These are phyloP conservation scores for Aspergillus pseudonomiae DNA, from an alignment of 2,329 filamentous ascomycete species.

Conservation along the genomic window DNA sequence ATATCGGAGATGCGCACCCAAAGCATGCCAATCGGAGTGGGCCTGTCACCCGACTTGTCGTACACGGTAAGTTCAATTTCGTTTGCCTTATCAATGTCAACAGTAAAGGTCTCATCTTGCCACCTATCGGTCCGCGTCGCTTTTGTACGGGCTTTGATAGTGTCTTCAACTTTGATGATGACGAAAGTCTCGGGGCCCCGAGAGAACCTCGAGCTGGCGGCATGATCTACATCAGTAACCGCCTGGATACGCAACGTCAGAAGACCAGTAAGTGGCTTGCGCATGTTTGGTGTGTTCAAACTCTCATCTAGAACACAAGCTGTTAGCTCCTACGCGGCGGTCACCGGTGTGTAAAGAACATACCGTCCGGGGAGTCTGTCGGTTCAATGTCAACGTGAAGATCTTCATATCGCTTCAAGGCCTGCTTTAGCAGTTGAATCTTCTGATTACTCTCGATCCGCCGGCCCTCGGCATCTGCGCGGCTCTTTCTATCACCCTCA, in stretches of 20 bases:
- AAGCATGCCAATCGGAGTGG: constrained; percentile 88
- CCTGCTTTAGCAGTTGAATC: constrained; percentile 92
- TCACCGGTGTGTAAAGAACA: constrained; percentile 11
- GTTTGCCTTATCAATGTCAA: constrained; percentile 97
- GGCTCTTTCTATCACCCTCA: constrained; percentile 95
- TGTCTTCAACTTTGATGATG: constrained; percentile 94
- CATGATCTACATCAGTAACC: constrained; percentile 94
- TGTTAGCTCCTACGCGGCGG: constrained; percentile 30
- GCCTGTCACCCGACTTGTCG: constrained; percentile 88
- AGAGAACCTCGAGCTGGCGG: constrained; percentile 78
- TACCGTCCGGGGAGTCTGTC: constrained; percentile 78
- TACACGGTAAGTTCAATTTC: constrained; percentile 98
- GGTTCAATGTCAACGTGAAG: constrained; percentile 91
- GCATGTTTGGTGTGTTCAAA: constrained; percentile 89
- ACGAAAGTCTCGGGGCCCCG: constrained; percentile 94
- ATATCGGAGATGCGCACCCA: constrained; percentile 98
- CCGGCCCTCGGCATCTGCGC: constrained; percentile 84
- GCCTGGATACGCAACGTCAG: constrained; percentile 83
- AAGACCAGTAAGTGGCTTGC: constrained; percentile 92
- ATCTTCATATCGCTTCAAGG: constrained; percentile 94
- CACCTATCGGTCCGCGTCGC: constrained; percentile 84
- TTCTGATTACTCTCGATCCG: constrained; percentile 97
- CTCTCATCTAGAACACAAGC: constrained; percentile 73
- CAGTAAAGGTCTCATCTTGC: constrained; percentile 86
- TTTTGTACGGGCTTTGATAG: constrained; percentile 84